phyloP scores from a whole-genome alignment of 2,329 filamentous ascomycete species.

The Alternaria angustiovoidea region DNA sequence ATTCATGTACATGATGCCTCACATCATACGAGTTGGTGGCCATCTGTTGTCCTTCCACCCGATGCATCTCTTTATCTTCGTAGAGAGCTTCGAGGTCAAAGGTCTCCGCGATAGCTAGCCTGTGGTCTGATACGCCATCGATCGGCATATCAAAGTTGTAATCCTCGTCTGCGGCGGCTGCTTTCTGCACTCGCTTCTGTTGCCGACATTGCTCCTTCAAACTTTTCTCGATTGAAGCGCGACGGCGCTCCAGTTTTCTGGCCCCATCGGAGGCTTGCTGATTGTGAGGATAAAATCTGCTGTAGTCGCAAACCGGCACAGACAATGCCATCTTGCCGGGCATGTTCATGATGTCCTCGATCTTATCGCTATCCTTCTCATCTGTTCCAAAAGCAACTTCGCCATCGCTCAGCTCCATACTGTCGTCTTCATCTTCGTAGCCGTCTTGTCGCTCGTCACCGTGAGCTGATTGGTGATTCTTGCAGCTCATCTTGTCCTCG shows the following conservation, averaged over 20 bases:
- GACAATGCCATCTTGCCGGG: not conserved
- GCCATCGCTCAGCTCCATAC: slow-evolving; percentile 26
- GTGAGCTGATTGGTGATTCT: not conserved
- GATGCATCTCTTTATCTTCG: not conserved
- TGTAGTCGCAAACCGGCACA: not conserved
- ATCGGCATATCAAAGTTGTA: not conserved
- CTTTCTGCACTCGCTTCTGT: not conserved
- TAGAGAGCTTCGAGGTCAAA: not conserved
- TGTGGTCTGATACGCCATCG: not conserved
- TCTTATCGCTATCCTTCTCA: not conserved
- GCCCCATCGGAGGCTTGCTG: not conserved
- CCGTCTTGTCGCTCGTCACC: slow-evolving; percentile 20
- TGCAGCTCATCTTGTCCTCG: not conserved
- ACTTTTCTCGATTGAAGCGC: not conserved
- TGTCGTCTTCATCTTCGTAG: slow-evolving; percentile 29
- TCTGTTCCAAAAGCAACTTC: not conserved
- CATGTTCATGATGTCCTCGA: slow-evolving; percentile 20
- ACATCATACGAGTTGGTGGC: not conserved
- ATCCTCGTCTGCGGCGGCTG: not conserved
- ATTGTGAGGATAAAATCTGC: slow-evolving; percentile 1
- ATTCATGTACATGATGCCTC: too few relatives aligned
- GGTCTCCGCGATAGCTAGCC: not conserved
- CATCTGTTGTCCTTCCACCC: not conserved
- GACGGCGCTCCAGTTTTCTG: not conserved
- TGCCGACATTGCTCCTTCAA: not conserved